Evolutionary conservation across 2,329 filamentous ascomycete genomes (phyloP).

Genomic region (Byssochlamys sp.): DNA sequence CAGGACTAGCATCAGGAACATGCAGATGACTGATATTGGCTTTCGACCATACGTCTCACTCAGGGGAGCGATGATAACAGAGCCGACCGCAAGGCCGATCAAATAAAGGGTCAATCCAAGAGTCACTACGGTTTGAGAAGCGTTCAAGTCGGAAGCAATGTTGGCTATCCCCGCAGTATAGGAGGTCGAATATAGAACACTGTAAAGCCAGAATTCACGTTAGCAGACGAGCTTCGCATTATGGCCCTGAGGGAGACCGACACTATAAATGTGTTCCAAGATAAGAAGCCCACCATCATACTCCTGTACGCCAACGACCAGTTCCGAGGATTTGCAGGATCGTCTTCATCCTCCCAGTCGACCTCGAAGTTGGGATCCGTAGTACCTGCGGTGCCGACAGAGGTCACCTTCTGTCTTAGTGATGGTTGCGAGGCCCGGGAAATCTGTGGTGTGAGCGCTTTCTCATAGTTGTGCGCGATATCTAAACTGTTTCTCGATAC

Average conservation of each 20-base stretch:
- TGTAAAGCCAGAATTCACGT: conserved; percentile 7
- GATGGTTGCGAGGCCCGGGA: conserved; percentile 25
- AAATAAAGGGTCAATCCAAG: conserved; percentile 72
- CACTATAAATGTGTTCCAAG: conserved; percentile 49
- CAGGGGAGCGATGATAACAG: conserved; percentile 63
- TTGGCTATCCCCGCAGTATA: conserved; percentile 65
- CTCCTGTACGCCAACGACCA: conserved; percentile 55
- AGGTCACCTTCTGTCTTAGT: conserved; percentile 34
- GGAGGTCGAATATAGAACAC: conserved; percentile 64
- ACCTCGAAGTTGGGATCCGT: conserved; percentile 59
- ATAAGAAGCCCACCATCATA: conserved; percentile 46
- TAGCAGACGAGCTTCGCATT: conserved; percentile 8
- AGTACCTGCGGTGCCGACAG: conserved; percentile 37
- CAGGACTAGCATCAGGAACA: conserved; percentile 56
- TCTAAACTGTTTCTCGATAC: background rate
- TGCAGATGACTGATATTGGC: conserved; percentile 57
- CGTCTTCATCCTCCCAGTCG: conserved; percentile 55
- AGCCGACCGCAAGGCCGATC: conserved; percentile 62
- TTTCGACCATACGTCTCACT: conserved; percentile 38
- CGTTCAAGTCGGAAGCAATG: conserved; percentile 57
- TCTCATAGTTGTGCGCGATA: conserved; percentile 10
- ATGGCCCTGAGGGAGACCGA: conserved; percentile 18
- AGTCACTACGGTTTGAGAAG: conserved; percentile 53
- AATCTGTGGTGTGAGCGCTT: conserved; percentile 18
- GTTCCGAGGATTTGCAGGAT: conserved; percentile 39